Evolutionary conservation across 148 eudicot genomes (phyloP).

Genomic region (Tetragonia tetragonoides): DNA sequence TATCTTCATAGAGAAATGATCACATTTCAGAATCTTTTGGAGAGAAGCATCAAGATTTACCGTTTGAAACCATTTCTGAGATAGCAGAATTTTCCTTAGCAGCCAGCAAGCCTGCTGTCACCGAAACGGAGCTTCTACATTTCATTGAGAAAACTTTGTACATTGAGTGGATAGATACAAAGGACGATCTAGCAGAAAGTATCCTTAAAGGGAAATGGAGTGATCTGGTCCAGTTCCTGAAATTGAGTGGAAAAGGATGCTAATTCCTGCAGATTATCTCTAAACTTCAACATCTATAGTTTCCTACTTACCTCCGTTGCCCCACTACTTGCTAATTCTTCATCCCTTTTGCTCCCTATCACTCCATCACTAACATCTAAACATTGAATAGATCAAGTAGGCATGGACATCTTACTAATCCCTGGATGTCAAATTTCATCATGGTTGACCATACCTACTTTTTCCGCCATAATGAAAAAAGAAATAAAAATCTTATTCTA

Average conservation of each 20-base stretch:
- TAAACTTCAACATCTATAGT: not conserved
- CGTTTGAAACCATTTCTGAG: too few relatives aligned
- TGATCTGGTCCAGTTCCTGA: not conserved
- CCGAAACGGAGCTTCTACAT: too few relatives aligned
- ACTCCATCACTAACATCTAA: not conserved
- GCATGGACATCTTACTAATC: not conserved
- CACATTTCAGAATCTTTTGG: too few relatives aligned
- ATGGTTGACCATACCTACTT: not conserved
- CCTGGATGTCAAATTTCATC: not conserved
- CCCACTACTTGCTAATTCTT: not conserved
- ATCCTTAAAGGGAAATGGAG: not conserved
- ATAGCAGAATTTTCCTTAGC: too few relatives aligned
- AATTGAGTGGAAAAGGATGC: not conserved
- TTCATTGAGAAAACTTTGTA: too few relatives aligned
- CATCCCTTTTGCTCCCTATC: not conserved
- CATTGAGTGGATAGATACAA: too few relatives aligned
- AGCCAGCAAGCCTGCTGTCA: too few relatives aligned
- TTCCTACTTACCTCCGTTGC: too few relatives aligned
- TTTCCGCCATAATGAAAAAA: not conserved
- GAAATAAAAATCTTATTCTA: too few relatives aligned
- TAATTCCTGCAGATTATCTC: not conserved
- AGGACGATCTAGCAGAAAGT: too few relatives aligned
- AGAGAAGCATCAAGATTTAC: too few relatives aligned
- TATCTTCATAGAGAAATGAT: too few relatives aligned
- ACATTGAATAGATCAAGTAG: not conserved